A percentile compares a stretch with the other conserved stretches of the same genome.
These are phyloP conservation scores for Moricandia moricandioides DNA, from an alignment of 345 rosid genomes.

Conservation along the genomic window DNA sequence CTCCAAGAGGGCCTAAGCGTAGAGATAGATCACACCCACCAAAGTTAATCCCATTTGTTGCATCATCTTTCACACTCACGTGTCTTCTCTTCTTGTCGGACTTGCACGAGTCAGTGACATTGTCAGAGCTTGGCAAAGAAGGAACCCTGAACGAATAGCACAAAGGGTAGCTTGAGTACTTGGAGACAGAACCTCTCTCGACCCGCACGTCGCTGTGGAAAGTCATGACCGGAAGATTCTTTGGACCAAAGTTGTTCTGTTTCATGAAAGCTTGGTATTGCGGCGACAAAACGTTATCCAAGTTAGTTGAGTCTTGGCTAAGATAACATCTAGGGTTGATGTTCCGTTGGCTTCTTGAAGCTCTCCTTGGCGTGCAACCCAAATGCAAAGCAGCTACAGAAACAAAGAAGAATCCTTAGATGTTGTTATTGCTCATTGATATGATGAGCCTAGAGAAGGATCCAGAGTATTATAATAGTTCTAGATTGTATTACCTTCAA, in stretches of 20 bases:
- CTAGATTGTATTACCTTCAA: constrained; percentile 68
- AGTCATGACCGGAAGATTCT: constrained; percentile 8
- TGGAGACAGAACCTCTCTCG: constrained; percentile 13
- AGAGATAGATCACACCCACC: constrained; percentile 66
- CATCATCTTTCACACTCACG: neutral
- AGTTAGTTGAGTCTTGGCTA: constrained; percentile 30
- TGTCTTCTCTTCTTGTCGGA: constrained; percentile 21
- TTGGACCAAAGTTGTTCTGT: constrained; percentile 25
- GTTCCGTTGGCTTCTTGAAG: constrained; percentile 94
- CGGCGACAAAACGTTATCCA: constrained; percentile 13
- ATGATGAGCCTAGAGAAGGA: neutral
- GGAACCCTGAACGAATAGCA: constrained; percentile 19
- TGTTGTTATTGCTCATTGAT: constrained; percentile 9
- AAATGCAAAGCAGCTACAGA: constrained; percentile 79
- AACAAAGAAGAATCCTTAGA: neutral
- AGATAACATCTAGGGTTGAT: constrained; percentile 77
- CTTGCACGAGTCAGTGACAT: constrained; percentile 13
- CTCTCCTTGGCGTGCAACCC: constrained; percentile 85
- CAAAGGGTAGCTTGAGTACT: constrained; percentile 33
- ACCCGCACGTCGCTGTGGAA: neutral
- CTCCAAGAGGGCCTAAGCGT: constrained; percentile 61
- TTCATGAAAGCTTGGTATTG: constrained; percentile 55
- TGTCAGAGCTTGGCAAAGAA: constrained; percentile 17
- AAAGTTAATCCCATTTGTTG: neutral
- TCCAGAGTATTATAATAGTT: neutral